Evolutionary conservation across 106 monocot species (phyloP).

Genomic region (Phalaenopsis equestris): DNA sequence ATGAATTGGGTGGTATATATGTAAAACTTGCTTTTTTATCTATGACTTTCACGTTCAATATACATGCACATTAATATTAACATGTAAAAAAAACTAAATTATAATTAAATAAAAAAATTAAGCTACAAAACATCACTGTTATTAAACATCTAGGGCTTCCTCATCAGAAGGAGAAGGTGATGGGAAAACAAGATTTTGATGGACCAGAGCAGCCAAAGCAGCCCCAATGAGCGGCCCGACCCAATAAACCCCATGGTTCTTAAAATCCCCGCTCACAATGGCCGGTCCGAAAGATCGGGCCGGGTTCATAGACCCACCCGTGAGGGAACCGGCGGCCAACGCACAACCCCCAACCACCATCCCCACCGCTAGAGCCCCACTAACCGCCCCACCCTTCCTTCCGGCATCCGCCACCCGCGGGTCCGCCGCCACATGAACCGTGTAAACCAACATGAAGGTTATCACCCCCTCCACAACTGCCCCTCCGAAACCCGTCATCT

Average conservation of each 20-base stretch:
- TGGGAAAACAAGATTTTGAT: constrained; percentile 46
- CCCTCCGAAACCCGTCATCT: constrained; percentile 86
- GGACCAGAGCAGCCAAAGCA: constrained; percentile 36
- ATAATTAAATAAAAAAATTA: too few relatives aligned
- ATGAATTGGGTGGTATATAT: too few relatives aligned
- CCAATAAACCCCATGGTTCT: constrained; percentile 74
- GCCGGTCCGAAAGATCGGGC: constrained; percentile 69
- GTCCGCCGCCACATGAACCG: constrained; percentile 40
- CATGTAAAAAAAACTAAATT: too few relatives aligned
- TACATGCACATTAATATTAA: too few relatives aligned
- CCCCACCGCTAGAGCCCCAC: constrained; percentile 35
- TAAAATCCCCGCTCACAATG: constrained; percentile 46
- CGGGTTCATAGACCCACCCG: constrained; percentile 80
- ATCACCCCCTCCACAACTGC: constrained; percentile 39
- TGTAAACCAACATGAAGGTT: constrained; percentile 62
- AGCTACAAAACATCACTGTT: too few relatives aligned
- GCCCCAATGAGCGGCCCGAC: constrained; percentile 58
- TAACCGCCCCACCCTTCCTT: neutral
- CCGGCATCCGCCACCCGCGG: constrained; percentile 10
- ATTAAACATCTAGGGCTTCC: neutral
- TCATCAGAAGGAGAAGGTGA: neutral
- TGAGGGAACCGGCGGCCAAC: constrained; percentile 50
- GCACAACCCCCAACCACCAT: constrained; percentile 40
- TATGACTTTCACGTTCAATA: too few relatives aligned
- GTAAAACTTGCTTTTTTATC: too few relatives aligned